Base-by-base conservation (phyloP, 2,329 filamentous ascomycete genomes). In the Tolypocladium nubicola region DNA sequence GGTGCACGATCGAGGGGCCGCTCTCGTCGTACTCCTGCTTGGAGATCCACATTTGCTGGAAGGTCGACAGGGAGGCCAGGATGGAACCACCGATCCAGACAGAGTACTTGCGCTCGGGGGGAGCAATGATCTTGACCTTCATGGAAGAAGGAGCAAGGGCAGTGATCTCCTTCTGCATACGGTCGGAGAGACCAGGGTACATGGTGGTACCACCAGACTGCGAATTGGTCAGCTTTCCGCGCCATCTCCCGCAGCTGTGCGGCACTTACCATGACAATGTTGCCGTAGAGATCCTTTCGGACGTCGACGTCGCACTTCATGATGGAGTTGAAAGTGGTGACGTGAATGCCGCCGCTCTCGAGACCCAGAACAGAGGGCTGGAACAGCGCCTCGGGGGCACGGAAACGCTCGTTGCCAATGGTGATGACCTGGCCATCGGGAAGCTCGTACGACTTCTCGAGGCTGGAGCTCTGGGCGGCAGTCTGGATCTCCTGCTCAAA, bases 11-110 rank as follows among this genome's bases (percentile, higher is more conserved):
- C 74, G 92, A 97, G 71, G 93, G 94, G 81, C 93, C 93, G 79
- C 88, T 94, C 90, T 97, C 94, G 84, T 99, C 94, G 87, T 97
- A 97, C 85, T 97, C 93, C 84, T 99, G 94, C 91, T 99, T 99
- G 72, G 94, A 99, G 87, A 99, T 97, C 94, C 94, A 99, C 94
- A 99, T 99, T 84, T 99, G 94, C 86, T 99, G 94, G 93, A 99
- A 99, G 79, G 94, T 99, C 69, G 94, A 99, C 72, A 99, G 89
- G 65, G 94, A 99, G 70, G 94, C 94, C 74, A 99, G 82, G 82
- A 99, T 99, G 79, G 94, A 99, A 86, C 94, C 94, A 94, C 94
- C 94, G 78, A 99, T 99, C 94, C 94, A 99, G 85, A 99, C 94
- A 65, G 94, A 97, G 90, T 99, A 99, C 87, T 99, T 99, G 81